Evolutionary conservation across 2,329 filamentous ascomycete species (phyloP), one percentile per base, ranked within the genome.

Genomic region (Ascosphaera acerosa): DNA sequence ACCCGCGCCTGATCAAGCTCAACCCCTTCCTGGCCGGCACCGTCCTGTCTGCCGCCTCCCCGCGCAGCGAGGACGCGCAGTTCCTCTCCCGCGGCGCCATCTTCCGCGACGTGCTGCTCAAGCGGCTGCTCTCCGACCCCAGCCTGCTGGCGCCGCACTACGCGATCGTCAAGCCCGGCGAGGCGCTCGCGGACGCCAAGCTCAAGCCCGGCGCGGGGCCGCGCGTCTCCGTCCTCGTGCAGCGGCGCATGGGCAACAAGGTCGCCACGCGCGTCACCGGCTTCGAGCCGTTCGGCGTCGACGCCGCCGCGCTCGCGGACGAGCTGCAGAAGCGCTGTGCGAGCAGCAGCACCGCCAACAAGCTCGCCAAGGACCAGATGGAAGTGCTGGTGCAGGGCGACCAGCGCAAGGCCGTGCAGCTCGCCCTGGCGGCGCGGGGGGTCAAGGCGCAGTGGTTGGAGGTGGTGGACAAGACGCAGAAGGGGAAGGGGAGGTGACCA

Each of bases 321-420:
- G 70, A 75, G 44, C 42, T 76, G 40, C 58, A 70, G 41, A 74
- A 70, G 50, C 62, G 64, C 18, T 75, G 70, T 43, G 70, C 70
- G 2, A 68, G 70, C n/a, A 67, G 62, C 34, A 70, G 69, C 9
- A 71, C 65, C 36, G 65, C 74, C 1, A 59, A 65, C 19, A 63
- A 67, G 39, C 51, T 70, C 18, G 58, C 59, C 29, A 64, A 62
- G 40, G 66, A 66, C 1, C 53, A 71, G 2, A 63, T 73, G 61
- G 70, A 75, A 45, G 61, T 76, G 14, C 57, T 72, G 50, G 59
- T 75, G 3, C 70, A 76, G 42, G 70, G 70, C 1, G 67, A 70
- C 36, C 70, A 75, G 50, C 62, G 60, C 34, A 62, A 64, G 36
- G 62, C 61, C 10, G 55, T 75, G 12, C 52, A 68, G 29, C 64